phyloP scores from a whole-genome alignment of 306 rosid genomes.

The Pueraria montana region DNA sequence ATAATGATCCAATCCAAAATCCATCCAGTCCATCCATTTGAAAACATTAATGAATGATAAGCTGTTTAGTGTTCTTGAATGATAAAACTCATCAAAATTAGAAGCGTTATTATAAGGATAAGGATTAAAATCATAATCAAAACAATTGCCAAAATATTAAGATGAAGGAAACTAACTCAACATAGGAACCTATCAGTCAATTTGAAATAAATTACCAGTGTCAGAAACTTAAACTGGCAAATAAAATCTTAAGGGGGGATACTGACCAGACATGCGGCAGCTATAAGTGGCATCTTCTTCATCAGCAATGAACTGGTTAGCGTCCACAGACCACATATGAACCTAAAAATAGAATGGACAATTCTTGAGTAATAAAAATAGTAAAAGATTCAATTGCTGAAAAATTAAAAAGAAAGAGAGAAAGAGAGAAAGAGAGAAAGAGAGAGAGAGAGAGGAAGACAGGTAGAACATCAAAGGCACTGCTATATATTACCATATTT shows the following conservation, averaged over 20 bases:
- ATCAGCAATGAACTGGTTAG: slow-evolving; percentile 88
- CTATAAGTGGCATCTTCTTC: slow-evolving; percentile 89
- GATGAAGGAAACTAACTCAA: slow-evolving; percentile 30
- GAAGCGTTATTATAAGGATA: background rate
- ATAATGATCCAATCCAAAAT: slow-evolving; percentile 17
- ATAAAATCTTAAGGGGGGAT: slow-evolving; percentile 13
- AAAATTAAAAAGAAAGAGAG: background rate
- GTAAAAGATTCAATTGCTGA: background rate
- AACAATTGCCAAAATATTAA: background rate
- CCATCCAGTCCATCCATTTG: background rate
- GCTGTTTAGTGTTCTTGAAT: slow-evolving; percentile 5
- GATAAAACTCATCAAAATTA: slow-evolving; percentile 17
- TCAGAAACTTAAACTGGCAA: slow-evolving; percentile 13
- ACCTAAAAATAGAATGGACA: slow-evolving; percentile 56
- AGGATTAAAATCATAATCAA: background rate
- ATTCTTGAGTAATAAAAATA: slow-evolving; percentile 6
- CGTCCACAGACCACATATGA: slow-evolving; percentile 83
- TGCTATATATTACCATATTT: slow-evolving; percentile 12
- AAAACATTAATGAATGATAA: background rate
- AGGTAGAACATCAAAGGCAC: slow-evolving; percentile 16
- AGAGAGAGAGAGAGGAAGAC: too few species aligned
- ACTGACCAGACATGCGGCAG: slow-evolving; percentile 89
- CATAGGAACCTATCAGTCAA: slow-evolving; percentile 5
- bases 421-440: background rate
- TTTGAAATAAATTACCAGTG: slow-evolving; percentile 35